These are phyloP conservation scores for Micromonas pusilla DNA, from an alignment of 139 green algal genomes.

Conservation along the genomic window DNA sequence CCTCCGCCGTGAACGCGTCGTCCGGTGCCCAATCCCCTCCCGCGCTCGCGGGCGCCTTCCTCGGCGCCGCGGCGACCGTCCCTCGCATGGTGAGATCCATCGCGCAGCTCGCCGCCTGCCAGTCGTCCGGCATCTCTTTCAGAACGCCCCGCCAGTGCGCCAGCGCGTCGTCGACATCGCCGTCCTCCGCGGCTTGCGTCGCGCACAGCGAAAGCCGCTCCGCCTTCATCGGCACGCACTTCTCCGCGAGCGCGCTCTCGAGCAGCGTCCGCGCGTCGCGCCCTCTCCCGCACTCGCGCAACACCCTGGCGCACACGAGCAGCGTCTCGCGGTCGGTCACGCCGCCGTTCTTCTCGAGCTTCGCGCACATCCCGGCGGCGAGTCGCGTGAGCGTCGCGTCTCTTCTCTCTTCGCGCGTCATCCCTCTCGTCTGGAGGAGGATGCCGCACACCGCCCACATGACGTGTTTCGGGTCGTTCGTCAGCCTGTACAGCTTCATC, in stretches of 20 bases:
- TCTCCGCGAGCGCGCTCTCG: not conserved
- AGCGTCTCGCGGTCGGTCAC: not conserved
- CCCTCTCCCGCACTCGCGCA: not conserved
- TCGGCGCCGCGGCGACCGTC: not conserved
- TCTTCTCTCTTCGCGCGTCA: not conserved
- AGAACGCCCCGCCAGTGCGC: not conserved
- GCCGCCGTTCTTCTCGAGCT: not conserved
- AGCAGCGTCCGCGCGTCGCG: not conserved
- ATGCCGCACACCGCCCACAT: constrained; percentile 4
- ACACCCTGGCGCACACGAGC: constrained; percentile 16
- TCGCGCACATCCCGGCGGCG: constrained; percentile 8
- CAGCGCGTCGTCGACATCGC: not conserved
- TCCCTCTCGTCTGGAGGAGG: constrained; percentile 5
- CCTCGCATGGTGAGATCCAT: not conserved
- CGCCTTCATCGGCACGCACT: not conserved
- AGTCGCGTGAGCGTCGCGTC: not conserved
- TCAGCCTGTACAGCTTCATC: constrained; percentile 27
- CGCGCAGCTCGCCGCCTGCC: not conserved
- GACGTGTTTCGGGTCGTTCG: constrained; percentile 12
- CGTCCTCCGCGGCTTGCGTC: not conserved
- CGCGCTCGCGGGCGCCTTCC: not conserved
- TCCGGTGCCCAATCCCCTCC: no score
- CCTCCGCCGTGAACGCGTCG: not conserved
- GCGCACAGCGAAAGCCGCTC: not conserved
- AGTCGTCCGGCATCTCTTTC: constrained; percentile 22